Percentiles rank a stretch among this genome's conserved stretches.
phyloP scores from a whole-genome alignment of 495 filamentous ascomycete genomes.

The Xeromyces bisporus region DNA sequence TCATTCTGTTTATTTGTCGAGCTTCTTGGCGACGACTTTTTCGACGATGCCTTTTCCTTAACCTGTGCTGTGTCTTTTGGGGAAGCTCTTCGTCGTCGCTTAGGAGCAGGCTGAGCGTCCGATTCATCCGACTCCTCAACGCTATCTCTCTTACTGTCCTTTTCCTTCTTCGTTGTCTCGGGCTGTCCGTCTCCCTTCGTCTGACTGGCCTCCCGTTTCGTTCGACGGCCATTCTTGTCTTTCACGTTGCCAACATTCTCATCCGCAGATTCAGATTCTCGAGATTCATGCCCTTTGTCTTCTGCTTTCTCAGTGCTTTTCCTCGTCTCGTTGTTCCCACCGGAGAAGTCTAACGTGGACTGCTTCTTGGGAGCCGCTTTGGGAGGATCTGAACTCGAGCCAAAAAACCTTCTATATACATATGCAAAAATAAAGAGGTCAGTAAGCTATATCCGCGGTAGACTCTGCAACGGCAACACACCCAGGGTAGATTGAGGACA shows the following conservation, averaged over 20 bases:
- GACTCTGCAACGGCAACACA: constrained; percentile 43
- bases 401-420: constrained; percentile 25
- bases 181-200: constrained; percentile 12
- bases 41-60: constrained; percentile 13
- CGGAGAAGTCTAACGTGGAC: constrained; percentile 51
- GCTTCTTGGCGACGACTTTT: constrained; percentile 12
- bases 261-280: constrained; percentile 13
- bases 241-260: constrained; percentile 26
- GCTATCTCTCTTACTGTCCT: constrained; percentile 20
- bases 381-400: constrained; percentile 17
- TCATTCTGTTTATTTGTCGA: constrained; percentile 8
- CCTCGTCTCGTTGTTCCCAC: constrained; percentile 13
- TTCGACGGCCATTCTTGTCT: constrained; percentile 13
- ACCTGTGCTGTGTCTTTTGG: constrained; percentile 3
- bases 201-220: constrained; percentile 6
- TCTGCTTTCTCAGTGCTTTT: constrained; percentile 8
- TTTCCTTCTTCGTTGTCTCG: constrained; percentile 22
- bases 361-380: constrained; percentile 44
- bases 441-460: no score
- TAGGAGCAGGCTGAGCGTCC: constrained; percentile 36
- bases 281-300: constrained; percentile 6
- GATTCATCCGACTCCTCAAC: constrained; percentile 33
- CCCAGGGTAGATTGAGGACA: constrained; percentile 68
- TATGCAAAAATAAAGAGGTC: neutral
- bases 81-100: constrained; percentile 18